A percentile compares a stretch with the other conserved stretches of the same genome.
These are phyloP conservation scores for Solanum megistacrolobum DNA, from an alignment of 257 asterid species.

Conservation along the genomic window DNA sequence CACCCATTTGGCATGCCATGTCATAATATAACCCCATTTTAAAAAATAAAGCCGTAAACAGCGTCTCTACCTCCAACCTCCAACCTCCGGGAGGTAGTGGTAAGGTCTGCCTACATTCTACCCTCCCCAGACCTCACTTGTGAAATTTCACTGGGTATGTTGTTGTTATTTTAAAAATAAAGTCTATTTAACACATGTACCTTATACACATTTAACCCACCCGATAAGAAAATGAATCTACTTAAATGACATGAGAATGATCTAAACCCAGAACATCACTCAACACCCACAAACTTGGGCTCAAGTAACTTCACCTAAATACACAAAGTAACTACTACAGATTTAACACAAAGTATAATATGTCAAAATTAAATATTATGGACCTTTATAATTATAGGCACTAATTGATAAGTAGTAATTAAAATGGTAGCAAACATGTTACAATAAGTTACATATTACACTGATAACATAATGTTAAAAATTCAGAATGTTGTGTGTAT, in stretches of 20 bases:
- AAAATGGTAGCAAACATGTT: neutral
- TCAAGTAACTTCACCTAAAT: neutral
- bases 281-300: neutral
- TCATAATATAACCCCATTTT: neutral
- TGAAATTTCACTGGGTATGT: neutral
- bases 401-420: neutral
- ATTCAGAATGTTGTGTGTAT: neutral
- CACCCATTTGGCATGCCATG: neutral
- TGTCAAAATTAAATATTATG: neutral
- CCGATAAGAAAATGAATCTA: neutral
- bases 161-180: neutral
- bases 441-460: neutral
- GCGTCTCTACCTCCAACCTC: neutral
- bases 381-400: neutral
- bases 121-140: neutral
- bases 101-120: neutral
- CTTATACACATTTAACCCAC: neutral
- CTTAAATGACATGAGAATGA: neutral
- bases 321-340: neutral
- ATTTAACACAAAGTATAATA: neutral
- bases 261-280: neutral
- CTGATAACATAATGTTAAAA: neutral
- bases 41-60: neutral
- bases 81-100: neutral
- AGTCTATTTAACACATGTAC: neutral